Evolutionary conservation across 2,329 filamentous ascomycete species (phyloP).

Genomic region (Colletotrichum musae): DNA sequence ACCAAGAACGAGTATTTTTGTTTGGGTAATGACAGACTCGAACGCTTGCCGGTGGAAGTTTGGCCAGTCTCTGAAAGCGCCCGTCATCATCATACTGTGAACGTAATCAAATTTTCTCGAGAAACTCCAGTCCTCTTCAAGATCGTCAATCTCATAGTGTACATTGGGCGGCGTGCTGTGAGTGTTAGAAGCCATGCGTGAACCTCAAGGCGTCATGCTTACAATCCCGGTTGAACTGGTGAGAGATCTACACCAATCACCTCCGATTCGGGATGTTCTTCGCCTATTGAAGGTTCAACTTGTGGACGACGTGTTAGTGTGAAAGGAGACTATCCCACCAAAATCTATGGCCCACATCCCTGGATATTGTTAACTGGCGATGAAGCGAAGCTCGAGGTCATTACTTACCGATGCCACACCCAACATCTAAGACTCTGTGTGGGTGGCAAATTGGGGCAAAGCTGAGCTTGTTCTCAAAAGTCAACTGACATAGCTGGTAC

Average conservation of each 20-base stretch:
- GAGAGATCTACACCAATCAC: conserved; percentile 64
- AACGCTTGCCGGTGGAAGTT: conserved; percentile 46
- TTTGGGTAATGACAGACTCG: conserved; percentile 29
- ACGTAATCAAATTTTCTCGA: conserved; percentile 52
- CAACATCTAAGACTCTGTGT: conserved; percentile 63
- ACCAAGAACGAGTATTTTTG: neutral
- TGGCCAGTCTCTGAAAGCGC: conserved; percentile 47
- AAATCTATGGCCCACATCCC: conserved; percentile 68
- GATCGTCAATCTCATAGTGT: conserved; percentile 70
- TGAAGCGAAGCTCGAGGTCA: neutral
- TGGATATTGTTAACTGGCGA: conserved; percentile 38
- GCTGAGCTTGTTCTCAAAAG: conserved; percentile 59
- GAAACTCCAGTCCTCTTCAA: conserved; percentile 65
- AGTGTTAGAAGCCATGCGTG: conserved; percentile 29
- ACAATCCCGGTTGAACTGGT: conserved; percentile 58
- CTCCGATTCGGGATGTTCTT: conserved; percentile 54
- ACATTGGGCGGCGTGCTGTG: conserved; percentile 57
- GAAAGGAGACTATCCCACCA: conserved; percentile 46
- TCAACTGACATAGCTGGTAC: conserved; percentile 56
- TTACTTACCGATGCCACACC: conserved; percentile 62
- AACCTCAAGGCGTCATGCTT: neutral
- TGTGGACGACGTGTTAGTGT: neutral
- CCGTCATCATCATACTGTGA: conserved; percentile 52
- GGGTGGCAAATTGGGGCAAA: conserved; percentile 60
- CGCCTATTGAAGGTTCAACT: conserved; percentile 47